Conservation (phyloP, 1,139 yeast species). For the Kodamaea arcana region DNA sequence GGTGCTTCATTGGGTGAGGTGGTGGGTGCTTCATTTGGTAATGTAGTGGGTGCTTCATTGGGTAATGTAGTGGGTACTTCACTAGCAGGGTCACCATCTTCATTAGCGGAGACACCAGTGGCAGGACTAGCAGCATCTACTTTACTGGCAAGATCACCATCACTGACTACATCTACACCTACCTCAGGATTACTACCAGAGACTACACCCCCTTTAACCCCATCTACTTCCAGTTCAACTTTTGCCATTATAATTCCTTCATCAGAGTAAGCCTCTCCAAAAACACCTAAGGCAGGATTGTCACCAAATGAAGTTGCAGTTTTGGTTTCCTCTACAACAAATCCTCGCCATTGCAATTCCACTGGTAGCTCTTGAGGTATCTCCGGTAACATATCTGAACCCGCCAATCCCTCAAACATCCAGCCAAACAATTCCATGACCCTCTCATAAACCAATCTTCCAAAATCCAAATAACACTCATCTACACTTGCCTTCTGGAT, state of each 20-base stretch:
- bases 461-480: slow-evolving; percentile 84
- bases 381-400: slow-evolving; percentile 36
- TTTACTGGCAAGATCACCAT: not conserved
- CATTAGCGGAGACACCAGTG: not conserved
- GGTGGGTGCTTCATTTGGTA: not conserved
- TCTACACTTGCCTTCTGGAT: slow-evolving; percentile 96
- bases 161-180: too few species aligned
- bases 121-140: not conserved
- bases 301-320: not conserved
- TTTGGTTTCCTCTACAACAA: slow-evolving; percentile 14
- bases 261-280: not conserved
- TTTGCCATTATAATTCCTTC: slow-evolving; percentile 7
- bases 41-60: not conserved
- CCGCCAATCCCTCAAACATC: slow-evolving; percentile 8
- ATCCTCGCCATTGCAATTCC: slow-evolving; percentile 25
- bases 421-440: slow-evolving; percentile 26
- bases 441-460: slow-evolving; percentile 34
- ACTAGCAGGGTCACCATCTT: not conserved
- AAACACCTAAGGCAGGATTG: not conserved
- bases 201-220: not conserved
- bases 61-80: not conserved
- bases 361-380: slow-evolving; percentile 45
- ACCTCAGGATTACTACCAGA: too few species aligned
- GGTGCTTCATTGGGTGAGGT: not conserved
- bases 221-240: slow-evolving; percentile 7